Evolutionary conservation across 352 stramenopile genomes (phyloP), one percentile per base, ranked within the genome.

Genomic region (Lagenidium giganteum): DNA sequence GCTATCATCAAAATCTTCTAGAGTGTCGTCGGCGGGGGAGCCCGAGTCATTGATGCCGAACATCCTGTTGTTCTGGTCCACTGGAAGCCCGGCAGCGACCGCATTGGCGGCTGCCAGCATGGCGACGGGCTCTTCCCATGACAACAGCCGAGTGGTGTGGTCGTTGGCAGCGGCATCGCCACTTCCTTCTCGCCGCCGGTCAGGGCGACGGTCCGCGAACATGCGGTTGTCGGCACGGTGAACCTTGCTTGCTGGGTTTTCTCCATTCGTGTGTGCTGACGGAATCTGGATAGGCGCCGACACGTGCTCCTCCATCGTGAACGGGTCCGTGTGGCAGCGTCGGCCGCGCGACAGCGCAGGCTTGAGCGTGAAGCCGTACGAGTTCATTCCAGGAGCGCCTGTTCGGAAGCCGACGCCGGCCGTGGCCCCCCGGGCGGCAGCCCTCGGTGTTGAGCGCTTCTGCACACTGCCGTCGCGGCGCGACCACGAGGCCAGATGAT

Each of bases 281-380:
- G 73, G 77, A 45, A 87, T 87, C 53, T 76, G 50, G 33, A 89
- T 87, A 11, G 73, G 77, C 12, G 71, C 64, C 18, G 77, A 86
- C 39, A 76, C 48, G 16, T 50, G 64, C 20, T 73, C 64, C 14
- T 70, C 57, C 2, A 68, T 16, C 34, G 46, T 25, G 8, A 64
- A 47, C 54, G 67, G 57, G 46, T 67, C 54, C 0, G 58, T 68
- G 47, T 72, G 56, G 42, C 58, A 68, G 7, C 58, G 56, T 3
- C 57, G 50, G 5, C 40, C 55, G 18, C 60, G 60, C 18, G 60
- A 44, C 11, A 70, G 26, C 1, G 28, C 35, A 3, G 60, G 46
- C 14, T 50, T 50, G 3, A 51, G 40, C 4, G 44, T 44, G 21
- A 70, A 70, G 14, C 55, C 56, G 21, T 70, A 70, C 39, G 45